Percentiles rank a stretch among this genome's conserved stretches.
phyloP scores from a whole-genome alignment of 345 rosid species.

The Gossypium ekmanianum region DNA sequence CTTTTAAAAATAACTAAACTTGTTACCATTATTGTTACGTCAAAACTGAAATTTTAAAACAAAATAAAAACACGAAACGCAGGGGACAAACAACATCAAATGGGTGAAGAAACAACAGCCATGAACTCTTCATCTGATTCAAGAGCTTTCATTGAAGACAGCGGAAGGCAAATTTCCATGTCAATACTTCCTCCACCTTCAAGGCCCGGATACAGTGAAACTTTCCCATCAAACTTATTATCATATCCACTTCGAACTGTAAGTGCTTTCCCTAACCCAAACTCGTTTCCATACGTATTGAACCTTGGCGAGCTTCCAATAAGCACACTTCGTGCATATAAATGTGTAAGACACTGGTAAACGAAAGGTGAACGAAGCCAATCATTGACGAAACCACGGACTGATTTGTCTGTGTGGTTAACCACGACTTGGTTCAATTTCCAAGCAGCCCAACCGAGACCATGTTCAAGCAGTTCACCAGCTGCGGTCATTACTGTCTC shows the following conservation, averaged over 20 bases:
- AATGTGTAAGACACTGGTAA: slow-evolving; percentile 35
- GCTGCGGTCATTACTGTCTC: slow-evolving; percentile 37
- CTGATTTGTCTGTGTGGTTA: slow-evolving; percentile 33
- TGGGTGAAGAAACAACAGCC: background rate
- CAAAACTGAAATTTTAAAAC: too few species aligned
- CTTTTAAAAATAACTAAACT: too few species aligned
- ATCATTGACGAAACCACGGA: slow-evolving; percentile 29
- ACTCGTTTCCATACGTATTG: slow-evolving; percentile 54
- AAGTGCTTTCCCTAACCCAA: slow-evolving; percentile 26
- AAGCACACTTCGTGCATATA: slow-evolving; percentile 54
- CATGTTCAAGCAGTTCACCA: slow-evolving; percentile 48
- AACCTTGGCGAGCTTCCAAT: slow-evolving; percentile 85
- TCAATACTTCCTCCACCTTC: slow-evolving; percentile 70
- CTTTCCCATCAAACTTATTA: slow-evolving; percentile 71
- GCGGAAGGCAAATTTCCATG: slow-evolving; percentile 64
- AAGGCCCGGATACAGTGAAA: slow-evolving; percentile 51
- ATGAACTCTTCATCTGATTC: slow-evolving; percentile 27
- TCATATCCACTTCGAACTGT: slow-evolving; percentile 65
- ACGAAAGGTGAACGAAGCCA: slow-evolving; percentile 49
- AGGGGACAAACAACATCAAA: background rate
- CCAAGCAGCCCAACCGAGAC: slow-evolving; percentile 68
- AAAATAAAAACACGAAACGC: too few species aligned
- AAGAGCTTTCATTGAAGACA: slow-evolving; percentile 49
- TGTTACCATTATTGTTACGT: too few species aligned
- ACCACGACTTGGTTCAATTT: slow-evolving; percentile 44